Evolutionary conservation across 306 rosid species (phyloP), one percentile per base, ranked within the genome.

Genomic region (Quercus bicolor): DNA sequence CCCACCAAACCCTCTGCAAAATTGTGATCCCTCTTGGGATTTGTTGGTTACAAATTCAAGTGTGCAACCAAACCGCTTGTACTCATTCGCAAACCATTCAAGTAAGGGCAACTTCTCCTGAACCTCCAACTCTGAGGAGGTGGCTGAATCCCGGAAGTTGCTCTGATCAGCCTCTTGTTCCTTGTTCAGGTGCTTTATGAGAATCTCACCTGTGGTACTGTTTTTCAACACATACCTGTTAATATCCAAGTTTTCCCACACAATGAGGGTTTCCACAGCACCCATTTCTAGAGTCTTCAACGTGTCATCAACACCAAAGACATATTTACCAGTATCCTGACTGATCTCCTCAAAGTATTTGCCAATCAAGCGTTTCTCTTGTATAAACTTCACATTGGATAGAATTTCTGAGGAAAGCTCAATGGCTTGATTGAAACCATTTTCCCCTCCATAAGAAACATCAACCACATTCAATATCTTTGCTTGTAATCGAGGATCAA

Each of bases 1-100:
- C 53, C 72, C 72, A 68, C 72, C 72, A 19, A 68, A 68, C 23
- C 72, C 72, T 34, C 72, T 68, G 52, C 72, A 68, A 34, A 68
- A 68, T 68, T 68, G 72, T 18, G 72, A 68, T 68, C 72, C 72
- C 72, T 68, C 72, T 68, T 68, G 72, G 51, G 72, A 68, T 34
- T 68, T 68, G 72, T 68, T 68, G 26, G 72, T 68, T 16, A 68
- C 53, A 68, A 68, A 68, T 68, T 68, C 72, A 33, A 68, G 72
- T 0, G 18, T 33, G 52, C 72, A 68, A 37, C 72, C 72, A 34
- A 68, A 68, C 23, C 52, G 51, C 72, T 34, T 68, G 20, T 68
- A 68, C 51, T 68, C 52, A 34, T 68, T 68, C 2, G 72, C 72
- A 68, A 68, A 68, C 72, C 72, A 68, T 48, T 68, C 72, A 34